Base-by-base conservation (phyloP, 768 basidiomycete genomes). In the Suillus placidus region DNA sequence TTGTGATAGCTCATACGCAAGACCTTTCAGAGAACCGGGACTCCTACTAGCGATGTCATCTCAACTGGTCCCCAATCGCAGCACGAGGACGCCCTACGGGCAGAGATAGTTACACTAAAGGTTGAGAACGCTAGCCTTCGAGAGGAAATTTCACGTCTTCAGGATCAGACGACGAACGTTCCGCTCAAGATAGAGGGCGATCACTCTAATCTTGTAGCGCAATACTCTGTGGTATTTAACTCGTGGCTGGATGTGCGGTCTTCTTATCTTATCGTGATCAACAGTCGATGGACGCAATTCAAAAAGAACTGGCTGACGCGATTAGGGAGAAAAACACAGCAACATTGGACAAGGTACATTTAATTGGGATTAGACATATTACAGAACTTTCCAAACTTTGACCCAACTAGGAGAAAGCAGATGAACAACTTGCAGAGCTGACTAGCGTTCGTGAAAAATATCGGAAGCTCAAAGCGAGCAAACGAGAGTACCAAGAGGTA, bases 141-240 rank as follows among this genome's bases (percentile, higher is more conserved):
- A 37, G 68, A 68, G 30, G 61, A 43, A 60, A 38, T 74, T 38
- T 63, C 52, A 23, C 52, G 14, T 5, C 68, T 74, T 32, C 68
- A 72, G 63, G 64, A 65, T 47, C 57, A 63, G 37, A 42, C 62
- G 18, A 32, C 55, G 37, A 62, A 51, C 45, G 10, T 51, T 34
- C 62, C 65, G 23, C 23, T 75, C 35, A 75, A 75, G 61, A 64
- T 56, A 49, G 74, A 75, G 49, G 64, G 65, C 23, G 62, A 20
- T 32, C 45, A 23, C 20, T 18, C 60, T 13, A 23, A 16, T 13
- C 20, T 62, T 18, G 7, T 58, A n/a, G 35, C 61, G n/a, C 67
- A 64, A 60, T 51, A 63, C 34, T 23, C 49, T n/a, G 67, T 67
- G 60, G 65, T 70, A 51, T 61, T 60, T 37, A 14, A 26, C 4